phyloP scores from a whole-genome alignment of 2,329 filamentous ascomycete genomes.

The Cytospora mali region DNA sequence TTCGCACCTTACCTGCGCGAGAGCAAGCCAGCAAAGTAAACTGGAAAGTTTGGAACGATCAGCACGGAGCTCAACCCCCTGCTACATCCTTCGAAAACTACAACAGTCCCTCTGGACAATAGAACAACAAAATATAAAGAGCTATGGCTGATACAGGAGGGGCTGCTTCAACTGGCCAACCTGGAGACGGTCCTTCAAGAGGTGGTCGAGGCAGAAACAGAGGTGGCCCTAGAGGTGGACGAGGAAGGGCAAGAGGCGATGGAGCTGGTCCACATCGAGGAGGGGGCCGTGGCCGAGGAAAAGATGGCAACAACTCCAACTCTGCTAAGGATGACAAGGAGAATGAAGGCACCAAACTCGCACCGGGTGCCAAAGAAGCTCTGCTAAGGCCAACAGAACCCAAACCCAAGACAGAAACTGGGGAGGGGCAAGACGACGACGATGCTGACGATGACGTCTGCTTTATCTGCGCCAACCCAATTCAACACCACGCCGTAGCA shows the following conservation, averaged over 20 bases:
- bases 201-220: constrained; percentile 46
- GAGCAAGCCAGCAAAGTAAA: not conserved
- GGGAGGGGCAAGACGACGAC: constrained; percentile 32
- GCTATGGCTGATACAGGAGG: constrained; percentile 24
- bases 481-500: constrained; percentile 84
- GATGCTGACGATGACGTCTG: constrained; percentile 77
- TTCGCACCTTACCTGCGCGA: not conserved
- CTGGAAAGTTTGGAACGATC: not conserved
- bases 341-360: constrained; percentile 13
- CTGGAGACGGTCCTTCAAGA: constrained; percentile 27
- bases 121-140: not conserved
- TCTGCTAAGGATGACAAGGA: constrained; percentile 15
- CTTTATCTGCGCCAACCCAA: constrained; percentile 94
- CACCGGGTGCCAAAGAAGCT: constrained; percentile 23
- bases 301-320: constrained; percentile 30
- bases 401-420: constrained; percentile 16
- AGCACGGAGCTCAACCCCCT: not conserved
- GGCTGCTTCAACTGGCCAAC: constrained; percentile 30
- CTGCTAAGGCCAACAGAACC: constrained; percentile 12
- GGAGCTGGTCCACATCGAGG: constrained; percentile 40
- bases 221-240: constrained; percentile 48
- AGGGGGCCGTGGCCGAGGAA: constrained; percentile 41
- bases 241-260: constrained; percentile 42
- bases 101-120: not conserved
- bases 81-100: not conserved